phyloP scores from a whole-genome alignment of 495 filamentous ascomycete genomes.

The Hyaloscypha variabilis region DNA sequence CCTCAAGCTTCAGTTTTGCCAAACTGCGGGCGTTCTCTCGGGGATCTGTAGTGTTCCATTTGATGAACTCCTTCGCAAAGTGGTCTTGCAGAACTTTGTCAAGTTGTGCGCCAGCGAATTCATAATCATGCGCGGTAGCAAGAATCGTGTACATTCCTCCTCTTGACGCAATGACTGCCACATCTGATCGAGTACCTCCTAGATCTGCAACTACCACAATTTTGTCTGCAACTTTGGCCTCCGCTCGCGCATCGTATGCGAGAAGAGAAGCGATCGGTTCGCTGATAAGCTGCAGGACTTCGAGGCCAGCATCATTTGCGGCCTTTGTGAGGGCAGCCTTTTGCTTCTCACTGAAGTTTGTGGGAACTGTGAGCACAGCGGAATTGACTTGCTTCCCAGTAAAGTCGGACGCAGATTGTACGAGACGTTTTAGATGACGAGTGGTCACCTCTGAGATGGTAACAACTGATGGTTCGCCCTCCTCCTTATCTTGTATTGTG shows the following conservation, averaged over 20 bases:
- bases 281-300: slow-evolving; percentile 88
- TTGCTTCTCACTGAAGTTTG: slow-evolving; percentile 87
- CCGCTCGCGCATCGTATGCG: slow-evolving; percentile 87
- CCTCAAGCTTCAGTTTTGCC: slow-evolving; percentile 91
- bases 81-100: slow-evolving; percentile 92
- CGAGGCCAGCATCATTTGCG: slow-evolving; percentile 79
- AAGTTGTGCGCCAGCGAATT: slow-evolving; percentile 77
- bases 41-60: slow-evolving; percentile 90
- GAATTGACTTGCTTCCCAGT: slow-evolving; percentile 89
- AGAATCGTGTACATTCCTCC: slow-evolving; percentile 97
- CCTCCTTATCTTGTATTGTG: slow-evolving; percentile 75
- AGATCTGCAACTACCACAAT: slow-evolving; percentile 90
- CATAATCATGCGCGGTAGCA: slow-evolving; percentile 93
- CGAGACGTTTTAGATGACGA: slow-evolving; percentile 81
- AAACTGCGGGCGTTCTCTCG: slow-evolving; percentile 76
- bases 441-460: slow-evolving; percentile 85
- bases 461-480: slow-evolving; percentile 68
- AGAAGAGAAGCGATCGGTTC: slow-evolving; percentile 92
- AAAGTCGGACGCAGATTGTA: slow-evolving; percentile 84
- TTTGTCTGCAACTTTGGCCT: slow-evolving; percentile 77
- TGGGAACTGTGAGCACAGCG: slow-evolving; percentile 91
- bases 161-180: slow-evolving; percentile 84
- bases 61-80: slow-evolving; percentile 97
- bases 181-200: slow-evolving; percentile 90
- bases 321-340: slow-evolving; percentile 75